Evolutionary conservation across 768 basidiomycete genomes (phyloP), one percentile per base, ranked within the genome.

Genomic region (Saitozyma podzolica): DNA sequence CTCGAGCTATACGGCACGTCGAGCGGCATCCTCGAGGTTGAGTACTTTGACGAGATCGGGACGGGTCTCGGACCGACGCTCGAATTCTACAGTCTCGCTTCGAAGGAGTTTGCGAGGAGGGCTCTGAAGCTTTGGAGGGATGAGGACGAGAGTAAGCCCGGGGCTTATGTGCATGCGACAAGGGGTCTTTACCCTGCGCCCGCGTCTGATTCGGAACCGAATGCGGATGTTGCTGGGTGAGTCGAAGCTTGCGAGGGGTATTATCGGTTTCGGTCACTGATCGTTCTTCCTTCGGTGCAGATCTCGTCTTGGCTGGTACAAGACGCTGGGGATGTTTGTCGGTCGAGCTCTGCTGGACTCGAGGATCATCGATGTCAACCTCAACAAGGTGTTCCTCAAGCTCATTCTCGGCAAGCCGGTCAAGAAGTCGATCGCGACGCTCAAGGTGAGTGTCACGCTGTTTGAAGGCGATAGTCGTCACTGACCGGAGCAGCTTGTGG

Each of bases 41-140:
- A 99, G 81, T 98, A 97, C 81, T 97, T 97, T 73, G 92, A 96
- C 74, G 96, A 99, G 82, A 94, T 97, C 53, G 96, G 96, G 17
- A 98, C 95, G 8, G 96, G 96, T 17, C 83, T 99, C 10, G 96
- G 96, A 3, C 96, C 96, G 8, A 98, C 96, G 29, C 84, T 98
- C 20, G 96, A 99, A 81, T 99, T 99, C 81, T 99, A 98, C 79
- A 90, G 94, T n/a, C 81, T 98, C 54, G 96, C 93, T 8, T 95
- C 91, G 49, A 90, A 88, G 72, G 96, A 97, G 79, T 98, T 98
- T 78, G 92, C 92, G 0, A 83, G 91, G 58, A 86, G 88, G 70
- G 87, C 90, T 63, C 82, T 97, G 68, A 89, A 90, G 80, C 84
- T 97, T 40, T 98, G 96, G 96, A 84, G 92, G 61, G 91, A 92